These are phyloP conservation scores for Tetraselmis chui DNA, from an alignment of 139 green algal species.

Conservation along the genomic window DNA sequence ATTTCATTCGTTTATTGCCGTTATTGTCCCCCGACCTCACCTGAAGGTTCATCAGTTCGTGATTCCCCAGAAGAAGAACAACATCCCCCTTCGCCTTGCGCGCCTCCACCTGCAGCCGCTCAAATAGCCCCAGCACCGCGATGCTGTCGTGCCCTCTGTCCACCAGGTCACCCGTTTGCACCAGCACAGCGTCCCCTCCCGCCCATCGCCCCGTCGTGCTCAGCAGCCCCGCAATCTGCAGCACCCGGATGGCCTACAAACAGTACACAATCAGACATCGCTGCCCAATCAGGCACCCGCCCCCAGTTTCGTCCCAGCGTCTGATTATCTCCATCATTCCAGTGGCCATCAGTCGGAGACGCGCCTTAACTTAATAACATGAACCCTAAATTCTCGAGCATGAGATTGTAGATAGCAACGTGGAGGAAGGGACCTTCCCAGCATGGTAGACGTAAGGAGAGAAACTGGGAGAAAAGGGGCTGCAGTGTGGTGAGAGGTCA, in stretches of 20 bases:
- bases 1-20: not conserved
- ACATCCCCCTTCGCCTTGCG: constrained; percentile 13
- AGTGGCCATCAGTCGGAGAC: too few species aligned
- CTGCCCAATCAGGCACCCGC: too few species aligned
- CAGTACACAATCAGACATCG: too few species aligned
- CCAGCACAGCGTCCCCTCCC: not conserved
- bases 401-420: too few species aligned
- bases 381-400: too few species aligned
- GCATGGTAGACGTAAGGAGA: too few species aligned
- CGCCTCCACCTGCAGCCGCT: constrained; percentile 20
- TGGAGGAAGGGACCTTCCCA: too few species aligned
- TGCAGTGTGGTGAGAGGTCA: too few species aligned
- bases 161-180: constrained; percentile 30
- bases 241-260: not conserved
- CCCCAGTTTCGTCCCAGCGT: too few species aligned
- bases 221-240: not conserved
- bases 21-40: not conserved
- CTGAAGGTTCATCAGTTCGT: constrained; percentile 31
- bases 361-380: too few species aligned
- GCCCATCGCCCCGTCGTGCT: not conserved
- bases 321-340: too few species aligned
- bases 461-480: too few species aligned
- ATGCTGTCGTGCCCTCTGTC: constrained; percentile 26
- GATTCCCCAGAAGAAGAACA: constrained; percentile 27
- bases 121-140: constrained; percentile 16